phyloP scores from a whole-genome alignment of 768 basidiomycete species.

The Tephrocybe sp. region DNA sequence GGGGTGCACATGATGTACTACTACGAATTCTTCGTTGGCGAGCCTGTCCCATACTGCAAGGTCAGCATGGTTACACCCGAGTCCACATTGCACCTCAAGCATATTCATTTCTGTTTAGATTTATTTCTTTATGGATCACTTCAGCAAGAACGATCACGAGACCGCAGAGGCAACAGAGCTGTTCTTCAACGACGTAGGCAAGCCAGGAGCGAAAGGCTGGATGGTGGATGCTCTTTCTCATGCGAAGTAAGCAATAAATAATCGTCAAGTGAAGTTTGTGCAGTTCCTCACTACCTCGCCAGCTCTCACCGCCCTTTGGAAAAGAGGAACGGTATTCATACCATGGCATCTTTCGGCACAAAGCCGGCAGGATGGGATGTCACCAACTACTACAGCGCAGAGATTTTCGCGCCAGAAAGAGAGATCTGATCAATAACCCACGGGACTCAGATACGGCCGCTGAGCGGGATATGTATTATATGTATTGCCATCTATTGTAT shows the following conservation, averaged over 20 bases:
- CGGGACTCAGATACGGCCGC: not conserved
- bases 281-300: not conserved
- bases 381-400: conserved; percentile 15
- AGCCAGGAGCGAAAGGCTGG: conserved; percentile 15
- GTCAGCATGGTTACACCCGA: not conserved
- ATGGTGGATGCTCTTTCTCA: conserved; percentile 12
- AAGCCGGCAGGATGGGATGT: conserved; percentile 16
- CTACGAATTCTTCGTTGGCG: conserved; percentile 13
- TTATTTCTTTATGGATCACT: conserved; percentile 9
- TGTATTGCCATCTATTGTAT: not conserved
- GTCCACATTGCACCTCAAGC: not conserved
- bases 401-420: conserved; percentile 12
- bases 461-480: not conserved
- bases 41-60: conserved; percentile 2
- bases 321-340: conserved; percentile 11
- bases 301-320: conserved; percentile 11
- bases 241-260: conserved; percentile 5
- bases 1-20: conserved; percentile 10
- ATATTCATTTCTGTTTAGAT: not conserved
- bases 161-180: not conserved
- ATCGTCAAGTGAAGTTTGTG: not conserved
- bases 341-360: conserved; percentile 15
- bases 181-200: conserved; percentile 4
- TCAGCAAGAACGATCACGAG: conserved; percentile 3
- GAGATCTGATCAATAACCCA: not conserved